A percentile compares a stretch with the other conserved stretches of the same genome.
phyloP scores from a whole-genome alignment of 2,329 filamentous ascomycete species.

The Delphinella strobiligena region DNA sequence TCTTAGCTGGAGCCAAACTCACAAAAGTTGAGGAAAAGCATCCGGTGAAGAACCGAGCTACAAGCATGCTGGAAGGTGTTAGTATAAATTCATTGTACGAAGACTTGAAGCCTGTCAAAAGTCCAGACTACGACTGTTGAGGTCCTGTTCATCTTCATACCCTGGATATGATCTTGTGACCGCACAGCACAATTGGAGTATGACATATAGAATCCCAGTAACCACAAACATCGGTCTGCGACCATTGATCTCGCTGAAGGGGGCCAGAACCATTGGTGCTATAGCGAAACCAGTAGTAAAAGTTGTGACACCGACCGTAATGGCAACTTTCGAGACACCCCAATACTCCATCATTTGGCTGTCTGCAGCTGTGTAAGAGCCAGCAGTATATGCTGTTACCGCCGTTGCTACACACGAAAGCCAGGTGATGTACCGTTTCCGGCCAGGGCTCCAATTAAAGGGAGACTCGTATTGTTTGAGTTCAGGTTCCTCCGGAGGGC shows the following conservation, averaged over 20 bases:
- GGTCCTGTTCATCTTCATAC: too few species aligned
- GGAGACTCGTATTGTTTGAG: constrained; percentile 57
- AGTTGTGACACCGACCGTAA: constrained; percentile 64
- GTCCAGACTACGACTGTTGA: too few species aligned
- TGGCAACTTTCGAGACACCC: constrained; percentile 50
- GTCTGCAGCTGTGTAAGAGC: constrained; percentile 63
- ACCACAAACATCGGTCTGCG: constrained; percentile 69
- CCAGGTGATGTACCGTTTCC: constrained; percentile 59
- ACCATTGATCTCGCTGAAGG: constrained; percentile 80
- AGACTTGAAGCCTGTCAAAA: too few species aligned
- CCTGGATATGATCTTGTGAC: constrained; percentile 57
- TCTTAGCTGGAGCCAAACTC: too few species aligned
- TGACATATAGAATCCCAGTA: constrained; percentile 59
- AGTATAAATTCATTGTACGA: too few species aligned
- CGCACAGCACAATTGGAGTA: constrained; percentile 62
- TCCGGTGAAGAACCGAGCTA: constrained; percentile 65
- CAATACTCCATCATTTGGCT: constrained; percentile 55
- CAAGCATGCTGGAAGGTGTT: too few species aligned
- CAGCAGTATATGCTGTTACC: constrained; percentile 69
- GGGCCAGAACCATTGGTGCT: constrained; percentile 78
- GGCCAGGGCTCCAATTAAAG: constrained; percentile 56
- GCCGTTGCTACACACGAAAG: constrained; percentile 67
- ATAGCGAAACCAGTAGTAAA: constrained; percentile 74
- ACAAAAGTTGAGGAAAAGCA: constrained; percentile 69
- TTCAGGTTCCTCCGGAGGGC: constrained; percentile 49